Evolutionary conservation across 331 rosid species (phyloP).

Genomic region (Erythrophleum ivorense): DNA sequence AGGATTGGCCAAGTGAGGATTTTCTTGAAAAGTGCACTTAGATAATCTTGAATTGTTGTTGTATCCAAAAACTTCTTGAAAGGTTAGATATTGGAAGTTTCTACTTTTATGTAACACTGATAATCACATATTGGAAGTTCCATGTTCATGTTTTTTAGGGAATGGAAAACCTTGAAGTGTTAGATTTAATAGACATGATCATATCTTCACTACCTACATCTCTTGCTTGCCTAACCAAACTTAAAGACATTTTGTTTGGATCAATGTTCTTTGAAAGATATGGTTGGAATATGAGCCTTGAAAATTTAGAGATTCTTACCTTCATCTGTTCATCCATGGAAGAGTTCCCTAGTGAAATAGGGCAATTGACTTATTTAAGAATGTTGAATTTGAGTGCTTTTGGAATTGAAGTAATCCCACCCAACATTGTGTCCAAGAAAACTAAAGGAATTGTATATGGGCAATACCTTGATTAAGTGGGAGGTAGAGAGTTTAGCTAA

Average conservation of each 20-base stretch:
- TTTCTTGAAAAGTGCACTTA: background rate
- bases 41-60: accelerated
- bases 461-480: slow-evolving; percentile 2
- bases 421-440: background rate
- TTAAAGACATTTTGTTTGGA: too few relatives aligned
- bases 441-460: slow-evolving; percentile 22
- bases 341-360: background rate
- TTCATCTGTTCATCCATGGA: background rate
- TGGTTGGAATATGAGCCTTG: background rate
- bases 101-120: accelerated
- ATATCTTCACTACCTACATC: background rate
- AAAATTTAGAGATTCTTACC: slow-evolving; percentile 21
- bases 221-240: background rate
- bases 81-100: background rate
- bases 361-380: background rate
- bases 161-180: background rate
- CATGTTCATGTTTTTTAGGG: background rate
- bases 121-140: background rate
- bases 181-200: too few relatives aligned
- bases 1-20: background rate
- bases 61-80: background rate
- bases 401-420: background rate
- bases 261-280: background rate
- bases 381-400: slow-evolving; percentile 8
- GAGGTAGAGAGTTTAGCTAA: background rate